These are phyloP conservation scores for Coemansia sp. DNA, from an alignment of 192 early-diverging fungal species.

Conservation along the genomic window DNA sequence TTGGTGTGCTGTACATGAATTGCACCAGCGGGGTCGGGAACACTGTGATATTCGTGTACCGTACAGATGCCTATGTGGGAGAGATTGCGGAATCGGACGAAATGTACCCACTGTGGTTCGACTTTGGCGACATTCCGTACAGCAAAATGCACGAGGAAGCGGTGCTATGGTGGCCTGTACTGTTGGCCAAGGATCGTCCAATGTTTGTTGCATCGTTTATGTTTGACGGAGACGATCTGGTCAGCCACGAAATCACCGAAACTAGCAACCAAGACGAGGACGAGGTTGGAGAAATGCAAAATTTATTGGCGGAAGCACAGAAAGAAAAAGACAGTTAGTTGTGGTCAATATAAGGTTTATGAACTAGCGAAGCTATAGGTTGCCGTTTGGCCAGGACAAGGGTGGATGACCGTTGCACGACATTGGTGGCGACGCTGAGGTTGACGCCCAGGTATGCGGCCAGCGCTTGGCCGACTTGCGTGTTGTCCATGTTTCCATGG, in stretches of 20 bases:
- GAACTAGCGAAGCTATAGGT: background rate
- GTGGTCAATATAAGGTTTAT: background rate
- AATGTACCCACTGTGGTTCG: background rate
- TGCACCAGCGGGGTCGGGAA: background rate
- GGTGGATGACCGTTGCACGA: constrained; percentile 15
- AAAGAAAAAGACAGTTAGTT: background rate
- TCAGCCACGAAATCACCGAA: background rate
- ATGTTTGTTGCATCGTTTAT: background rate
- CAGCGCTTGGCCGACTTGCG: constrained; percentile 65
- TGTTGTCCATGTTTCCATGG: constrained; percentile 70
- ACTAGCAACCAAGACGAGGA: background rate
- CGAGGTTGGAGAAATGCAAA: background rate
- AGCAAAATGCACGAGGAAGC: constrained; percentile 1
- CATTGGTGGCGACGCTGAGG: constrained; percentile 51
- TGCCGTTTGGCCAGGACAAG: constrained; percentile 14
- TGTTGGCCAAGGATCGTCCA: background rate
- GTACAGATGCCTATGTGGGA: background rate
- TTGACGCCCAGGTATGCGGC: constrained; percentile 58
- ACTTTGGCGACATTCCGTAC: background rate
- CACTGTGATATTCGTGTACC: background rate
- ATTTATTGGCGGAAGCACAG: background rate
- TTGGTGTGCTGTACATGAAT: background rate
- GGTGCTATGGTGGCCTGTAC: background rate
- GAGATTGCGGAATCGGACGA: background rate
- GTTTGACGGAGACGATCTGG: background rate